Evolutionary conservation across 805 yeast species (phyloP).

Genomic region (Priceomyces castillae): DNA sequence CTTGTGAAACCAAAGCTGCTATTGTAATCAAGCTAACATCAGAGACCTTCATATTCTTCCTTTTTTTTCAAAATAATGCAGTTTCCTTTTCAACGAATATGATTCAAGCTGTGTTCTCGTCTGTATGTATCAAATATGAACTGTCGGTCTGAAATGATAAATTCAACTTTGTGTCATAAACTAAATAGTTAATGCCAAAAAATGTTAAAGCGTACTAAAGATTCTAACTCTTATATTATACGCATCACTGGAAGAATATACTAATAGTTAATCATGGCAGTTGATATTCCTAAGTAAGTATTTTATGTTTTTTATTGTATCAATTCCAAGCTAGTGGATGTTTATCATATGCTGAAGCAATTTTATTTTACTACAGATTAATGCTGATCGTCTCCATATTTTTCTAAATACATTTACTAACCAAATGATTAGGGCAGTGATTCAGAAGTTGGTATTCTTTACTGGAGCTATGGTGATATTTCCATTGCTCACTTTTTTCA

Average conservation of each 20-base stretch:
- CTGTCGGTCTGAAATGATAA: not conserved
- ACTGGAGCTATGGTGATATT: conserved; percentile 73
- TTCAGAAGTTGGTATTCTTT: conserved; percentile 66
- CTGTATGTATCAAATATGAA: not conserved
- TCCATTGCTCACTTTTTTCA: conserved; percentile 64
- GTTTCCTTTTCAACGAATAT: not conserved
- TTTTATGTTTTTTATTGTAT: not conserved
- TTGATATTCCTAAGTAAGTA: conserved; percentile 44
- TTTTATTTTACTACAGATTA: too few species aligned
- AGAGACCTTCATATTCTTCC: conserved; percentile 5
- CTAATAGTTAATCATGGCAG: conserved; percentile 22
- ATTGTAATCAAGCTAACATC: conserved; percentile 3
- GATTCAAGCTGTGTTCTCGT: too few species aligned
- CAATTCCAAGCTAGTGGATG: not conserved
- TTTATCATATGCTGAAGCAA: not conserved
- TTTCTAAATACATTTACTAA: not conserved
- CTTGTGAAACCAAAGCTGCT: conserved; percentile 12
- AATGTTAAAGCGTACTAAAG: not conserved
- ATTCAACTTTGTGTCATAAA: not conserved
- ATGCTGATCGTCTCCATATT: too few species aligned
- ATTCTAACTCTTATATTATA: not conserved
- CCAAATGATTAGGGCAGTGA: conserved; percentile 46
- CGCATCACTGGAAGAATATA: not conserved
- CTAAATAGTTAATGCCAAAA: not conserved
- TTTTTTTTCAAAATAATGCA: not conserved